Conservation (phyloP, 2,329 filamentous ascomycete genomes). For the Escovopsis weberi region DNA sequence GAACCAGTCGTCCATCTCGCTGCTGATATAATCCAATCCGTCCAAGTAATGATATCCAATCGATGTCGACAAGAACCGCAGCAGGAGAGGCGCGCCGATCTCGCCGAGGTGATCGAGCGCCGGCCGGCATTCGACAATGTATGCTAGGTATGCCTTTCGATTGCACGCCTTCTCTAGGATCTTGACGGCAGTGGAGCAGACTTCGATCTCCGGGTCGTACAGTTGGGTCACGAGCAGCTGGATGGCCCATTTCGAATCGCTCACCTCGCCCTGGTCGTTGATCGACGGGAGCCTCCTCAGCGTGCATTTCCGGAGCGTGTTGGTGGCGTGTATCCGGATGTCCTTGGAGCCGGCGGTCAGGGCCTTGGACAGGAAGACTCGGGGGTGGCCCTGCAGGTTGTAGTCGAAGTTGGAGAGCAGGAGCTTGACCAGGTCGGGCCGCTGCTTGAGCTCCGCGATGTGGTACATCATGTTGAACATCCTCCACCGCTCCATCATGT, state of each 20-base stretch:
- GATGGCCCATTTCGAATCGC: conserved; percentile 88
- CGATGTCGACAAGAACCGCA: conserved; percentile 88
- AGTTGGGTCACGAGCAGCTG: conserved; percentile 93
- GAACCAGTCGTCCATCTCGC: conserved; percentile 99
- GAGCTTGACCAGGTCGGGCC: conserved; percentile 80
- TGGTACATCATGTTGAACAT: conserved; percentile 99
- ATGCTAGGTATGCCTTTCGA: conserved; percentile 77
- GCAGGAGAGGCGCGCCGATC: conserved; percentile 81
- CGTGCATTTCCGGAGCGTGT: conserved; percentile 75
- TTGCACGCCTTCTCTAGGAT: conserved; percentile 97
- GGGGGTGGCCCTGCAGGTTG: conserved; percentile 70
- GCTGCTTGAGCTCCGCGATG: conserved; percentile 80
- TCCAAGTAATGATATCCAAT: conserved; percentile 97
- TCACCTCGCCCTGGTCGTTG: conserved; percentile 25
- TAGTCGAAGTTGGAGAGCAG: conserved; percentile 90
- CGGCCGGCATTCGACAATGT: conserved; percentile 90
- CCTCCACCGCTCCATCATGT: conserved; percentile 88
- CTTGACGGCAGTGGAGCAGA: conserved; percentile 91
- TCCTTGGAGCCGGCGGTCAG: conserved; percentile 84
- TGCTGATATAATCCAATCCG: conserved; percentile 94
- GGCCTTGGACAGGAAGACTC: conserved; percentile 85
- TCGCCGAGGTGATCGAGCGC: conserved; percentile 91
- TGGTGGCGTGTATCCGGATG: conserved; percentile 81
- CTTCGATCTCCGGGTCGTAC: conserved; percentile 93
- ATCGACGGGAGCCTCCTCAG: conserved; percentile 31